Evolutionary conservation across 768 basidiomycete genomes (phyloP).

Genomic region (Tremella mesenterica): DNA sequence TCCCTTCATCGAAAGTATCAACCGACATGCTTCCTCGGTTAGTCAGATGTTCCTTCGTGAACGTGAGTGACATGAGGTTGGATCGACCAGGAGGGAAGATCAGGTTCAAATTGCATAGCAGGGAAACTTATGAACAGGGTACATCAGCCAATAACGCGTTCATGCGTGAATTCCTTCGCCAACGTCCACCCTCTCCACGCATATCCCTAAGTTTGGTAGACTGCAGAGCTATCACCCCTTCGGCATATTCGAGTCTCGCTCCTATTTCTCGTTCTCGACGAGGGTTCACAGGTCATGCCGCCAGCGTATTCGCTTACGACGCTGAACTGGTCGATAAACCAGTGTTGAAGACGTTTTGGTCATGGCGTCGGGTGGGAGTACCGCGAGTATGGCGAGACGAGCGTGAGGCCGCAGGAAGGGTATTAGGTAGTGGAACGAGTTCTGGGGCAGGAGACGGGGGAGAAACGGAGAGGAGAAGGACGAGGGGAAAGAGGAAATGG

Average conservation of each 20-base stretch:
- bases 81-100: not conserved
- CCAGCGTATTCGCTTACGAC: constrained; percentile 18
- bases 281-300: constrained; percentile 12
- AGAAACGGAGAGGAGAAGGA: too few species aligned
- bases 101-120: not conserved
- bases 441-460: too few species aligned
- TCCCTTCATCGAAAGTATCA: too few species aligned
- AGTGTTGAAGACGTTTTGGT: constrained; percentile 26
- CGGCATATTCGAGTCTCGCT: constrained; percentile 5
- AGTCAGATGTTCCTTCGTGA: not conserved
- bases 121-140: constrained; percentile 12
- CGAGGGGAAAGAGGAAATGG: not conserved
- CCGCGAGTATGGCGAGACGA: not conserved
- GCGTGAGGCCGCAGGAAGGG: not conserved
- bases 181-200: not conserved
- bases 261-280: constrained; percentile 5
- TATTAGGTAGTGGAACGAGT: too few species aligned
- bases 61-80: not conserved
- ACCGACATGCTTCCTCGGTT: not conserved
- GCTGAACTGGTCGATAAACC: not conserved
- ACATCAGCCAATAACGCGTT: constrained; percentile 22
- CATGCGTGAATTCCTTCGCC: constrained; percentile 18
- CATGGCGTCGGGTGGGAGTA: constrained; percentile 18
- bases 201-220: constrained; percentile 20
- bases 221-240: constrained; percentile 19